A percentile compares a stretch with the other conserved stretches of the same genome.
phyloP scores from a whole-genome alignment of 2,329 filamentous ascomycete species.

The Botrytis elliptica region DNA sequence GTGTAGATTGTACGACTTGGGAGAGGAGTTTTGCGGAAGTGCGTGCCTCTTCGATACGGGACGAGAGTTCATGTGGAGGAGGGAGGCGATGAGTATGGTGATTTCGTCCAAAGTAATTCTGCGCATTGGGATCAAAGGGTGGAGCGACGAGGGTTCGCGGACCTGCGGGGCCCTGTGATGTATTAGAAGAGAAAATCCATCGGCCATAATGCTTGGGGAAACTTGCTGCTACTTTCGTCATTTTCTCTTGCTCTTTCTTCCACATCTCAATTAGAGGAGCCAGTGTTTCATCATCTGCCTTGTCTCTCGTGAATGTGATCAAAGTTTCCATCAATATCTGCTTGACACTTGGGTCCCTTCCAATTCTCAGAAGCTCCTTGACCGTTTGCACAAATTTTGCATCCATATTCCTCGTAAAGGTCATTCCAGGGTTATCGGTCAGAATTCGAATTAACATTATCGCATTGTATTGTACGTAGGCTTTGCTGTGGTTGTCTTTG shows the following conservation, averaged over 20 bases:
- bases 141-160: conserved; percentile 47
- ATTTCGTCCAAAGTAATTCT: conserved; percentile 47
- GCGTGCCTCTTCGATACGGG: conserved; percentile 82
- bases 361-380: conserved; percentile 71
- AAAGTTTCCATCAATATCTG: conserved; percentile 87
- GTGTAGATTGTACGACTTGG: conserved; percentile 85
- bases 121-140: conserved; percentile 42
- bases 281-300: conserved; percentile 69
- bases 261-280: conserved; percentile 77
- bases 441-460: conserved; percentile 94
- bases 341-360: conserved; percentile 72
- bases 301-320: conserved; percentile 69
- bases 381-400: conserved; percentile 75
- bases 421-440: conserved; percentile 83
- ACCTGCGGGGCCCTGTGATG: conserved; percentile 33
- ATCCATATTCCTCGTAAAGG: conserved; percentile 89
- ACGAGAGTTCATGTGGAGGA: conserved; percentile 71
- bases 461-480: conserved; percentile 88
- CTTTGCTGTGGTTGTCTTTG: conserved; percentile 62
- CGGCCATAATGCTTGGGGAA: not conserved
- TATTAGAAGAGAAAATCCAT: conserved; percentile 10
- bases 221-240: conserved; percentile 48
- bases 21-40: conserved; percentile 90
- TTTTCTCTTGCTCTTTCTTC: conserved; percentile 75
- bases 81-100: conserved; percentile 55